Percentiles rank a stretch among this genome's conserved stretches.
phyloP scores from a whole-genome alignment of 2,329 filamentous ascomycete genomes.

The Aureobasidium leucospermi region DNA sequence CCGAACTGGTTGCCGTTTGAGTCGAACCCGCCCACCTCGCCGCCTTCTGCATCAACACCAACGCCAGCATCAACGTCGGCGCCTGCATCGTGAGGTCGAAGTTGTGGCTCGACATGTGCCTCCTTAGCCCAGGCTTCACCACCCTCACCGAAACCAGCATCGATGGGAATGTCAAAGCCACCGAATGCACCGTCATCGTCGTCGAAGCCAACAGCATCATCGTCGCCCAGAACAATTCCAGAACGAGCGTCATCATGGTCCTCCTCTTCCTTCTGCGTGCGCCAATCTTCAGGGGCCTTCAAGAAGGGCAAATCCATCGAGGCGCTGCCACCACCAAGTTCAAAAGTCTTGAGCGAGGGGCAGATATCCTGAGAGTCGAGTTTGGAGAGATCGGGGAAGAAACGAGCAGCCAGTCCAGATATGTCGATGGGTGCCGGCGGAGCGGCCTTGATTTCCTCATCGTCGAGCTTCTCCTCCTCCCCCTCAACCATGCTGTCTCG shows the following conservation, averaged over 20 bases:
- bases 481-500: constrained; percentile 34
- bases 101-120: constrained; percentile 77
- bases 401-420: constrained; percentile 62
- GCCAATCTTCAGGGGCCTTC: constrained; percentile 77
- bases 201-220: constrained; percentile 74
- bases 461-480: constrained; percentile 36
- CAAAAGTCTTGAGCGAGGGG: constrained; percentile 88
- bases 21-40: constrained; percentile 50
- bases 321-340: constrained; percentile 77
- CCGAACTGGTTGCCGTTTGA: constrained; percentile 61
- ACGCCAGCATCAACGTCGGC: constrained; percentile 46
- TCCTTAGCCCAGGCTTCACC: constrained; percentile 93
- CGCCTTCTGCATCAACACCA: constrained; percentile 36
- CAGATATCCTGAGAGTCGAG: constrained; percentile 88
- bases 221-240: constrained; percentile 78
- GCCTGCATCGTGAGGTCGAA: constrained; percentile 64
- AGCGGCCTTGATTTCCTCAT: constrained; percentile 30
- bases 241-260: constrained; percentile 58
- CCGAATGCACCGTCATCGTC: constrained; percentile 65
- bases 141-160: constrained; percentile 87
- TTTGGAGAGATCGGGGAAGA: constrained; percentile 72
- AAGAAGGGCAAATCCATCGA: constrained; percentile 87
- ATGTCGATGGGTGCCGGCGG: constrained; percentile 74
- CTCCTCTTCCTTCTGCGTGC: constrained; percentile 49
- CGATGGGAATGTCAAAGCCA: constrained; percentile 50